Evolutionary conservation across 768 basidiomycete species (phyloP).

Genomic region (Amanita molliuscula): DNA sequence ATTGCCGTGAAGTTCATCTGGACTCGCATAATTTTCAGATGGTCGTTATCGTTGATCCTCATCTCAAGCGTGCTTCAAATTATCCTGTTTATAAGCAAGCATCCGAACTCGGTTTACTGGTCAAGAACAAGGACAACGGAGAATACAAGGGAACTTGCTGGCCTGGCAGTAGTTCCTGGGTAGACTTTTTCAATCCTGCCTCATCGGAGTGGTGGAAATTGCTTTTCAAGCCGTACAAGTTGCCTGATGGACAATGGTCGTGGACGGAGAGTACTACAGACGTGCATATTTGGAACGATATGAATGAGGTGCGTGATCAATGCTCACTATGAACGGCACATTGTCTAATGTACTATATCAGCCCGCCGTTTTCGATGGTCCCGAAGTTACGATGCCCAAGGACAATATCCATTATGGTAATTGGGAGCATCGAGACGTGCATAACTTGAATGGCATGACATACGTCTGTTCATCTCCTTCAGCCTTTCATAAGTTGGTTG

Average conservation of each 20-base stretch:
- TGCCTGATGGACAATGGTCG: constrained; percentile 46
- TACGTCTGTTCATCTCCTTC: constrained; percentile 35
- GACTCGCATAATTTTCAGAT: constrained; percentile 42
- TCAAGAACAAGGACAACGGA: constrained; percentile 67
- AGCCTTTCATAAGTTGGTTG: not conserved
- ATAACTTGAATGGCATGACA: constrained; percentile 97
- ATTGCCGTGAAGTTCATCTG: not conserved
- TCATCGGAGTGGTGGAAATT: constrained; percentile 88
- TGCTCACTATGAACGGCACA: not conserved
- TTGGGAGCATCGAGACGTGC: constrained; percentile 97
- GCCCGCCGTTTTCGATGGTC: constrained; percentile 98
- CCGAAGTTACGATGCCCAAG: constrained; percentile 74
- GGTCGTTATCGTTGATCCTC: constrained; percentile 97
- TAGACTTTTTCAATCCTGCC: constrained; percentile 90
- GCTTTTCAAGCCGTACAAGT: constrained; percentile 59
- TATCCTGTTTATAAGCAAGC: constrained; percentile 86
- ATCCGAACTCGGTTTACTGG: constrained; percentile 68
- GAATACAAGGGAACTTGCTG: constrained; percentile 99
- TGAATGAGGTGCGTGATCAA: constrained; percentile 75
- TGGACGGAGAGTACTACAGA: constrained; percentile 76
- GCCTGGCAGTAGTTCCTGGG: constrained; percentile 94
- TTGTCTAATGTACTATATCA: constrained; percentile 6
- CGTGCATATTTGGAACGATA: constrained; percentile 97
- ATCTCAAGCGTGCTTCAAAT: constrained; percentile 71
- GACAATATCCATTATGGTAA: constrained; percentile 77